A percentile compares a stretch with the other conserved stretches of the same genome.
Evolutionary conservation across 305 asterid genomes (phyloP).

Genomic region (Fraxinus greggii): DNA sequence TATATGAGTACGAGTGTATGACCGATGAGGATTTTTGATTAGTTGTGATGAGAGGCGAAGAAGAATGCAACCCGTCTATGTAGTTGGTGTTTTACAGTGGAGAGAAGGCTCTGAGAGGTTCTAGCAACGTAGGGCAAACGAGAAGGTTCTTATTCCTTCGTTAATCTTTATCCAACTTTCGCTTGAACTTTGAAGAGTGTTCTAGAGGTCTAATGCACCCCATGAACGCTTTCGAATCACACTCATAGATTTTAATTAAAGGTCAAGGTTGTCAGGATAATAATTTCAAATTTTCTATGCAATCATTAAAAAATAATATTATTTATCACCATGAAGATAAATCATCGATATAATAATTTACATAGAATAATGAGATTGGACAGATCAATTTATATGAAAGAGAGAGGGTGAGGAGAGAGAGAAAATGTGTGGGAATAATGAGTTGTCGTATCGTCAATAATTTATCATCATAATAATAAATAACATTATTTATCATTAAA

Average conservation of each 20-base stretch:
- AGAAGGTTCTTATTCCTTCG: constrained; percentile 45
- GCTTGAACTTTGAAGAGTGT: constrained; percentile 15
- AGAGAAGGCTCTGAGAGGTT: constrained; percentile 18
- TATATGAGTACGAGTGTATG: not conserved
- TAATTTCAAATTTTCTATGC: not conserved
- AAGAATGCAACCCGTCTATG: not conserved
- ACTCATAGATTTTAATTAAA: not conserved
- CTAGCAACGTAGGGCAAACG: constrained; percentile 25
- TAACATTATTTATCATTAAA: too few species aligned
- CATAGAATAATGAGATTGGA: too few species aligned
- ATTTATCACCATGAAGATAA: too few species aligned
- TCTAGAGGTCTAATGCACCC: constrained; percentile 21
- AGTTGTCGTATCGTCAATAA: too few species aligned
- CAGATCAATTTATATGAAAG: too few species aligned
- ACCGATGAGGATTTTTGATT: not conserved
- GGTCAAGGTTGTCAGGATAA: not conserved
- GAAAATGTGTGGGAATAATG: too few species aligned
- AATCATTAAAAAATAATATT: too few species aligned
- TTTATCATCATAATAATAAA: too few species aligned
- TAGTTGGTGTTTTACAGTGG: not conserved
- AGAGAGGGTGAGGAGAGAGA: too few species aligned
- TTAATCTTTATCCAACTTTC: not conserved
- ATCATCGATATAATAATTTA: too few species aligned
- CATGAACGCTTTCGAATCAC: not conserved
- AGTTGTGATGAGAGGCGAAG: not conserved